Conservation (phyloP, 1,139 yeast species). For the Zygosaccharomyces pseudobailii region DNA sequence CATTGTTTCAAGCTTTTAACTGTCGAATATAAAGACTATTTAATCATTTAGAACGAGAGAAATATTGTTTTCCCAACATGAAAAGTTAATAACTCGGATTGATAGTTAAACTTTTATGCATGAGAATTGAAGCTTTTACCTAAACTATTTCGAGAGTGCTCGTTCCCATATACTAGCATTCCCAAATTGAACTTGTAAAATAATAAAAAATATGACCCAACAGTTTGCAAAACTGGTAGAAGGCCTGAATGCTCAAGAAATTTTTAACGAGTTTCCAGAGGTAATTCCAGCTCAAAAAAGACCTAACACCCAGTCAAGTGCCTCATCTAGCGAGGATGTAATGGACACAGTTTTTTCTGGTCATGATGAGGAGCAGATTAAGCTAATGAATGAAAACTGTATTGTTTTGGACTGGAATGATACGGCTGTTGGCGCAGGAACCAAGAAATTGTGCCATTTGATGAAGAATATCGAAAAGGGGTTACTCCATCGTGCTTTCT, state of each 20-base stretch:
- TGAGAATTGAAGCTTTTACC: background rate
- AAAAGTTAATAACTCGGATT: background rate
- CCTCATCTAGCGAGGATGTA: constrained; percentile 17
- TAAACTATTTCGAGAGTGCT: background rate
- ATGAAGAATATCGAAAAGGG: constrained; percentile 85
- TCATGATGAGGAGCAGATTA: constrained; percentile 90
- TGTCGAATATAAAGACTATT: background rate
- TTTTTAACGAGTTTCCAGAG: constrained; percentile 58
- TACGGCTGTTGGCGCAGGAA: constrained; percentile 84
- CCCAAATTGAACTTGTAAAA: background rate
- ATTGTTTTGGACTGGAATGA: constrained; percentile 88
- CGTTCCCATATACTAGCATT: background rate
- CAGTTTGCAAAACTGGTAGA: constrained; percentile 51
- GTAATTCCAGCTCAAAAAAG: constrained; percentile 42
- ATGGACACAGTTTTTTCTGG: constrained; percentile 55
- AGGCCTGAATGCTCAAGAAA: constrained; percentile 44
- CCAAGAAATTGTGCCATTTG: constrained; percentile 87
- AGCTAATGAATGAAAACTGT: constrained; percentile 94
- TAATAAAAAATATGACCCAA: constrained; percentile 9
- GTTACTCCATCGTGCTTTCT: constrained; percentile 88
- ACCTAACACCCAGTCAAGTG: constrained; percentile 34
- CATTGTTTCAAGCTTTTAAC: background rate
- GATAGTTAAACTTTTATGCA: background rate
- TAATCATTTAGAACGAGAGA: background rate
- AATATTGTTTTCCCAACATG: background rate